Evolutionary conservation across 2,329 filamentous ascomycete genomes (phyloP), one percentile per base, ranked within the genome.

Genomic region (Penicillium sp.): DNA sequence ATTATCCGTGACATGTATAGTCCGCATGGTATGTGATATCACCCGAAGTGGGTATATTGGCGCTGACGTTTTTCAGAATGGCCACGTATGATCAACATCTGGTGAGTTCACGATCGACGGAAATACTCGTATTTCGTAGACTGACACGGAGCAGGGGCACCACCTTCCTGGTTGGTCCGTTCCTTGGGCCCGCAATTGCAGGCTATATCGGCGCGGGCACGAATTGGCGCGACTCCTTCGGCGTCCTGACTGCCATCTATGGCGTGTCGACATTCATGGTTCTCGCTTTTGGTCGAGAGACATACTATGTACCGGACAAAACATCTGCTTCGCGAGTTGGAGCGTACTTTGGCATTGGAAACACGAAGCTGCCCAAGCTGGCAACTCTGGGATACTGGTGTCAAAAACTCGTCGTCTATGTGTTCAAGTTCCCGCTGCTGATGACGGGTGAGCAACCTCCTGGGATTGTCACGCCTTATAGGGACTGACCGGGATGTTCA

Each of bases 1-100:
- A 72, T 73, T 11, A 72, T 73, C 36, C 67, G 73, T 41, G 69
- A 73, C 46, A 72, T 73, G 64, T 73, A 72, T 51, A 51, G 49
- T 2, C 57, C 62, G 7, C 43, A 64, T 20, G 63, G 64, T 66
- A 40, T 39, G 59, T 18, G 13, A 27, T 22, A 18, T 44, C 5
- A 1, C 13, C 1, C 31, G 6, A 13, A 9, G 10, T 38, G 35
- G 35, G 22, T 38, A 13, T 38, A 30, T 8, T n/a, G 11, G 5
- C 7, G 22, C 40, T 44, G 22, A 44, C 7, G 3, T 5, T 6
- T 28, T 20, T 10, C 14, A 61, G 69, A 73, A 44, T 70, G 70
- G 66, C 67, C 70, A 4, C 65, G 62, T 2, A 72, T 70, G 64
- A 70, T 73, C 49, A 73, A 73, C 48, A 69, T 71, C 40, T 73